phyloP scores from a whole-genome alignment of 257 asterid genomes.

The Mentha longifolia region DNA sequence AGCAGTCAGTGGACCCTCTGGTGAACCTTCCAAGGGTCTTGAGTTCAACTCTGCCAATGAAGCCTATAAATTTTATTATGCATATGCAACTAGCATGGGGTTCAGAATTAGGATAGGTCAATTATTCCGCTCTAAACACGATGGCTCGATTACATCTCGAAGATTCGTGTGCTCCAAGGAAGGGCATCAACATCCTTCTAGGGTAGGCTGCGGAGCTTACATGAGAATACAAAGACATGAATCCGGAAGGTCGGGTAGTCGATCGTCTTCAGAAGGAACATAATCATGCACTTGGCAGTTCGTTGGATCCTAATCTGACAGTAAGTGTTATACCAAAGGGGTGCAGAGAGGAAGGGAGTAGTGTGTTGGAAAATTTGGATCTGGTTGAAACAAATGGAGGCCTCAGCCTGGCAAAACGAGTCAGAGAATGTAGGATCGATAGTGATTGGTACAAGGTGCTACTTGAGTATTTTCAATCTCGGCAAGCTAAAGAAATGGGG shows the following conservation, averaged over 20 bases:
- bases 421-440: constrained; percentile 59
- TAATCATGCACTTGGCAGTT: constrained; percentile 66
- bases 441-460: constrained; percentile 75
- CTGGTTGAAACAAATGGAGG: constrained; percentile 82
- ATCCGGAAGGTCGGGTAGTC: constrained; percentile 80
- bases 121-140: constrained; percentile 85
- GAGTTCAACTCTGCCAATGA: constrained; percentile 76
- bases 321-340: constrained; percentile 50
- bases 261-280: constrained; percentile 89
- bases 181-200: constrained; percentile 95
- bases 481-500: constrained; percentile 86
- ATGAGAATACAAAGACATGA: constrained; percentile 97
- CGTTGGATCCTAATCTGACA: constrained; percentile 51
- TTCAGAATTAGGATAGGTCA: constrained; percentile 90
- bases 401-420: constrained; percentile 75
- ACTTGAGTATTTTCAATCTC: constrained; percentile 83
- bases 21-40: constrained; percentile 82
- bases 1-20: constrained; percentile 55
- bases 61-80: constrained; percentile 76
- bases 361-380: constrained; percentile 79
- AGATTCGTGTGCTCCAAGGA: constrained; percentile 98
- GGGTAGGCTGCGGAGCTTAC: constrained; percentile 91
- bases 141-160: constrained; percentile 92
- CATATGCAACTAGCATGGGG: constrained; percentile 69
- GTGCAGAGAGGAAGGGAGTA: constrained; percentile 66